Evolutionary conservation across 345 rosid species (phyloP), one percentile per base, ranked within the genome.

Genomic region (Euphorbia peplus): DNA sequence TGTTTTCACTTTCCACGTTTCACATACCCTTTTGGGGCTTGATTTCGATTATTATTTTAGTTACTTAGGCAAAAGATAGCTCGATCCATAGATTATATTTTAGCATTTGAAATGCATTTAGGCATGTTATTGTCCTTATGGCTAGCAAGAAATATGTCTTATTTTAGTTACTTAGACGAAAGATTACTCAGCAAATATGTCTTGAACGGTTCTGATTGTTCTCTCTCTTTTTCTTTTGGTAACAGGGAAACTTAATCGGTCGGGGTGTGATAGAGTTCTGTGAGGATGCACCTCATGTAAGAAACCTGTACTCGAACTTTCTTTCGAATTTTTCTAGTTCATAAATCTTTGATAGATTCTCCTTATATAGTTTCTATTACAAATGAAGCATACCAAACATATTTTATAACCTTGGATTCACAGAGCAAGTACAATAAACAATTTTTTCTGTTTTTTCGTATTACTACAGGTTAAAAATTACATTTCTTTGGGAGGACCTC

Each of bases 231-330:
- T 5, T 29, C 64, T 65, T 54, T n/a, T n/a, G n/a, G n/a, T n/a
- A n/a, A 76, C 91, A 93, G 97, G 99, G 99, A 18, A 95, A 88
- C 74, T 81, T 95, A 74, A 93, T 95, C 47, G 99, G 84, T 28
- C 88, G 96, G 56, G 99, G 93, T 9, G 86, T 95, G 54, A 54
- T 91, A 39, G 90, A 95, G 86, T 87, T 87, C 70, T 95, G 99
- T 54, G 87, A 89, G 2, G 96, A 80, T 50, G 90, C 85, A 25
- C 97, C 97, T 63, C 90, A 82, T n/a, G 95, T 93, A 52, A 70
- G 88, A 60, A 54, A 26, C 32, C 53, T 68, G 56, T 18, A 30
- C 50, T 28, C 44, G 0, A 51, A 64, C n/a, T 35, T 22, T 53
- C 1, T 30, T 57, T 64, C 50, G 8, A 18, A 15, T 60, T 47